Conservation (phyloP, 441 rosid species). For the Erodium moschatum region DNA sequence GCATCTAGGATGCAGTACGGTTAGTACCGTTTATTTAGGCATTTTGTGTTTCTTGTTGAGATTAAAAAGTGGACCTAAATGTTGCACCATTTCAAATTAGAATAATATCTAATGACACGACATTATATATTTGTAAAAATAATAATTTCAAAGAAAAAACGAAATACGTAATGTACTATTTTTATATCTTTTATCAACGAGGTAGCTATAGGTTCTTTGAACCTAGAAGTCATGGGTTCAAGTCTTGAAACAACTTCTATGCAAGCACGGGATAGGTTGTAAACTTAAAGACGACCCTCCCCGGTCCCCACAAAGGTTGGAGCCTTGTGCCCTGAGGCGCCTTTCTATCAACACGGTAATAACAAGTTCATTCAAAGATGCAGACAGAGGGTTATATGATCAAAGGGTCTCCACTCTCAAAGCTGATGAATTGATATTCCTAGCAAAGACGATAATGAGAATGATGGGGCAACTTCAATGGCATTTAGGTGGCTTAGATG, state of each 20-base stretch:
- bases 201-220: not conserved
- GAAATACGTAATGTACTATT: not conserved
- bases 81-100: not conserved
- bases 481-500: not conserved
- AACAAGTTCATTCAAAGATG: not conserved
- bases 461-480: not conserved
- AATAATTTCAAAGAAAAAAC: not conserved
- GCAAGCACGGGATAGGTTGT: not conserved
- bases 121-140: too few relatives aligned
- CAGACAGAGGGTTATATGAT: too few relatives aligned
- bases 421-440: not conserved
- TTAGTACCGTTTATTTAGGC: not conserved
- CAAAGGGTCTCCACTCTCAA: not conserved
- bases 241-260: not conserved
- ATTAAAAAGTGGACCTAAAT: not conserved
- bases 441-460: not conserved
- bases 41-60: not conserved
- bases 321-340: not conserved
- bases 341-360: not conserved
- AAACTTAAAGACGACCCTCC: not conserved
- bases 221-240: not conserved
- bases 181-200: not conserved
- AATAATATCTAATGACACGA: conserved; percentile 1
- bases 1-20: not conserved
- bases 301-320: not conserved